Evolutionary conservation across 495 filamentous ascomycete genomes (phyloP).

Genomic region (Xanthoparmelia taractica): DNA sequence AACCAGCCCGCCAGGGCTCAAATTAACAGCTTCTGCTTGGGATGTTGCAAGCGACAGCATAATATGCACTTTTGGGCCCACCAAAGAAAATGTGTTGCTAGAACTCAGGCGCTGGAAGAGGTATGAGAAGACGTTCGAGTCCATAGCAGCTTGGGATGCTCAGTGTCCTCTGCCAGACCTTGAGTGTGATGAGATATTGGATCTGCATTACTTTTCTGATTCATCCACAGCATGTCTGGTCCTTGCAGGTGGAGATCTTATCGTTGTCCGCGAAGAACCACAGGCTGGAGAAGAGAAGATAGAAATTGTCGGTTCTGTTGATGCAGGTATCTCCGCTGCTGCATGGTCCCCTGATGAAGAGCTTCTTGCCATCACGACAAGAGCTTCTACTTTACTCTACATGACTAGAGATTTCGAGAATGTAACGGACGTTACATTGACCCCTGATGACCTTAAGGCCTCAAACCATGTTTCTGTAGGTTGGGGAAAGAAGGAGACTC

Average conservation of each 20-base stretch:
- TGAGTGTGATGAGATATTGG: conserved; percentile 59
- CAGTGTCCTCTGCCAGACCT: conserved; percentile 63
- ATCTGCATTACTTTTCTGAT: conserved; percentile 78
- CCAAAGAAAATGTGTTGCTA: conserved; percentile 51
- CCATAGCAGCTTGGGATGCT: conserved; percentile 81
- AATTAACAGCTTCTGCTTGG: conserved; percentile 68
- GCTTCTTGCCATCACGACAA: conserved; percentile 72
- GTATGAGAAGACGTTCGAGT: conserved; percentile 36
- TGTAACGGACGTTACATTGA: conserved; percentile 62
- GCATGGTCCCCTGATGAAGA: conserved; percentile 96
- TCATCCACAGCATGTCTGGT: conserved; percentile 68
- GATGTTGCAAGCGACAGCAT: conserved; percentile 62
- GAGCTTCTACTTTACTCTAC: conserved; percentile 70
- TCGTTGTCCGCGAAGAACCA: conserved; percentile 72
- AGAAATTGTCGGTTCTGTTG: conserved; percentile 89
- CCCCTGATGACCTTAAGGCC: conserved; percentile 66
- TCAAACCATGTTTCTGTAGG: conserved; percentile 97
- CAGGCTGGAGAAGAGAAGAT: conserved; percentile 64
- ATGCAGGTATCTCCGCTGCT: conserved; percentile 81
- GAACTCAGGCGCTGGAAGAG: conserved; percentile 54
- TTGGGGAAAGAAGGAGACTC: conserved; percentile 97
- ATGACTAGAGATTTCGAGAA: conserved; percentile 91
- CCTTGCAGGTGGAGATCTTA: conserved; percentile 83
- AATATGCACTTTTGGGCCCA: conserved; percentile 69
- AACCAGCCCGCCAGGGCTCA: conserved; percentile 44